Evolutionary conservation across 352 stramenopile genomes (phyloP), one percentile per base, ranked within the genome.

Genomic region (Phytophthora sansomeana): DNA sequence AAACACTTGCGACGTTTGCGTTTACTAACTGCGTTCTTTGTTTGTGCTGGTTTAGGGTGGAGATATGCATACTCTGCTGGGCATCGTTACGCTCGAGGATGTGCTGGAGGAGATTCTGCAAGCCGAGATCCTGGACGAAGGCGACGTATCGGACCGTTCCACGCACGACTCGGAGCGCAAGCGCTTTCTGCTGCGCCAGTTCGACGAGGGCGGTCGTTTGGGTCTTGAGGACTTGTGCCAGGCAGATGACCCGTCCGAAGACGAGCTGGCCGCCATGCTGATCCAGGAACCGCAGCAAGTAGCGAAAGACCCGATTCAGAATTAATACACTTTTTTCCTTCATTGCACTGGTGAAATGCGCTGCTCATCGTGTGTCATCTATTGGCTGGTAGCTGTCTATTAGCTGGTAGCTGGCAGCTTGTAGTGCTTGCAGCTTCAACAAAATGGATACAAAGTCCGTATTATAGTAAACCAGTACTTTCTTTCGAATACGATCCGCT

Each of bases 61-160:
- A 63, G 90, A 96, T 10, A 94, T 93, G 54, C 97, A 98, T 48
- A 89, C 96, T 63, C 76, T 99, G 1, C 89, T 97, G 47, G 98
- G 98, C 17, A 98, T 99, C 35, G 97, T 99, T 35, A 99, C 98
- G 11, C 74, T 99, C 6, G 97, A 99, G 75, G 98, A 99, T 75
- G 97, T 99, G 17, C 90, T 99, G 42, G 97, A 99, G 69, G 92
- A 98, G 54, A 99, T 99, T 63, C 77, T 99, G 50, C 84, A 92
- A 58, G 91, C 96, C 58, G 96, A 99, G 63, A 98, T 99, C 63
- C 82, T 99, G 17, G 97, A 99, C 73, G 97, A 99, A 73, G 96
- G 83, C 16, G 96, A 99, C 78, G 76, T 89, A 4, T 62, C 67
- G 6, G 66, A 75, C 14, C 38, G 32, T 29, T 69, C 71, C 39